These are phyloP conservation scores for Eimeria maxima DNA, from an alignment of 169 alveolate genomes.

Conservation along the genomic window DNA sequence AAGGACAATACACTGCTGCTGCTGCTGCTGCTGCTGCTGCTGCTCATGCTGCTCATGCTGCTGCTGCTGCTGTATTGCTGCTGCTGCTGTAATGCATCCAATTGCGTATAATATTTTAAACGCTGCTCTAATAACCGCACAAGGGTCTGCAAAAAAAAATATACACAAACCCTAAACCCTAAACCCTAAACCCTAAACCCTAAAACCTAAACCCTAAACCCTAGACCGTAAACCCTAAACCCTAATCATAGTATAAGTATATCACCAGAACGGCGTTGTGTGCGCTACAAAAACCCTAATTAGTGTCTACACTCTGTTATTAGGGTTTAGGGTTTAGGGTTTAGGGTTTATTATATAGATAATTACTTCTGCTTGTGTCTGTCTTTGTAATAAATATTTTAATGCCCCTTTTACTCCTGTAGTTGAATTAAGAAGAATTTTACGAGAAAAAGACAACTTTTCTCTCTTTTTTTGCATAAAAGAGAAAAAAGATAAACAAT, in stretches of 20 bases:
- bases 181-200: slow-evolving; percentile 32
- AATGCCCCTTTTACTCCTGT: slow-evolving; percentile 21
- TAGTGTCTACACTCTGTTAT: too few relatives aligned
- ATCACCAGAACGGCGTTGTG: too few relatives aligned
- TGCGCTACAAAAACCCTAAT: background rate
- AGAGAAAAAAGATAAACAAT: background rate
- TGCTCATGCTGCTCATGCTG: background rate
- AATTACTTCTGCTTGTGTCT: slow-evolving; percentile 44
- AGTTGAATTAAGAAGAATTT: background rate
- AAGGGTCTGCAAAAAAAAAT: background rate
- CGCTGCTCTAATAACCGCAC: slow-evolving; percentile 17
- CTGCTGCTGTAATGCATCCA: background rate
- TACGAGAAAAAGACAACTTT: background rate
- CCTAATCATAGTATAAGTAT: background rate
- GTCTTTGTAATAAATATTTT: slow-evolving; percentile 19
- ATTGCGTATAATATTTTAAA: slow-evolving; percentile 4
- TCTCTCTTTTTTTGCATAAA: background rate
- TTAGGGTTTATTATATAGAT: background rate
- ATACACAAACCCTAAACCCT: background rate
- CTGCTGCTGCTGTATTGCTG: slow-evolving; percentile 31
- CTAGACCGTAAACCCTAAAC: background rate
- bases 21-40: too few relatives aligned
- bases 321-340: slow-evolving; percentile 21
- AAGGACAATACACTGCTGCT: too few relatives aligned
- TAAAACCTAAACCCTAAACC: slow-evolving; percentile 15